Percentiles rank a stretch among this genome's conserved stretches.
phyloP scores from a whole-genome alignment of 352 stramenopile genomes.

The Phytophthora lateralis region DNA sequence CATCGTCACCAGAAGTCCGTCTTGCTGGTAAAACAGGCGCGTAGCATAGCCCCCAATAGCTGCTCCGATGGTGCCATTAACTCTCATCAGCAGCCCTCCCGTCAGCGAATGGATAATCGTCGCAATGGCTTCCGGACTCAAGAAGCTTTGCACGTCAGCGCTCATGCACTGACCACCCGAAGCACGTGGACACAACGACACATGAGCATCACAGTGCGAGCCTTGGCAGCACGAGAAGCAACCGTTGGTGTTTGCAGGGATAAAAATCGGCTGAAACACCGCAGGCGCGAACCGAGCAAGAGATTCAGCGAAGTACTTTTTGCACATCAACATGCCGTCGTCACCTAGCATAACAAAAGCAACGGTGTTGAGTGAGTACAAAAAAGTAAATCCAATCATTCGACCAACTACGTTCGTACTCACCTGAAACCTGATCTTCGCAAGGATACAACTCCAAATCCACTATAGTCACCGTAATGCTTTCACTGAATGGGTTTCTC shows the following conservation, averaged over 20 bases:
- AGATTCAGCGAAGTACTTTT: conserved; percentile 68
- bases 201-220: conserved; percentile 50
- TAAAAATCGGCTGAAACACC: conserved; percentile 70
- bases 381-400: background rate
- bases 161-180: conserved; percentile 67
- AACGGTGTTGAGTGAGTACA: background rate
- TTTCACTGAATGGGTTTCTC: conserved; percentile 83
- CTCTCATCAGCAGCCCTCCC: conserved; percentile 74
- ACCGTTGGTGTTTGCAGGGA: conserved; percentile 63
- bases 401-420: conserved; percentile 6
- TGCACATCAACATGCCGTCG: conserved; percentile 56
- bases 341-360: conserved; percentile 27
- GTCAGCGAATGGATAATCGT: conserved; percentile 76
- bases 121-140: conserved; percentile 77
- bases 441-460: conserved; percentile 83
- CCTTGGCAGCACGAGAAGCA: conserved; percentile 86
- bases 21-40: conserved; percentile 73
- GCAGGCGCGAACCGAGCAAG: conserved; percentile 74
- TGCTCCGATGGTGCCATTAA: conserved; percentile 78
- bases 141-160: conserved; percentile 66
- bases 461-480: conserved; percentile 67
- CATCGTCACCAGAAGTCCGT: conserved; percentile 73
- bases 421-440: conserved; percentile 62
- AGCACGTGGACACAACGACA: conserved; percentile 64
- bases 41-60: conserved; percentile 74